Evolutionary conservation across 139 green algal species (phyloP), one percentile per base, ranked within the genome.

Genomic region (Coelastrella sp.): DNA sequence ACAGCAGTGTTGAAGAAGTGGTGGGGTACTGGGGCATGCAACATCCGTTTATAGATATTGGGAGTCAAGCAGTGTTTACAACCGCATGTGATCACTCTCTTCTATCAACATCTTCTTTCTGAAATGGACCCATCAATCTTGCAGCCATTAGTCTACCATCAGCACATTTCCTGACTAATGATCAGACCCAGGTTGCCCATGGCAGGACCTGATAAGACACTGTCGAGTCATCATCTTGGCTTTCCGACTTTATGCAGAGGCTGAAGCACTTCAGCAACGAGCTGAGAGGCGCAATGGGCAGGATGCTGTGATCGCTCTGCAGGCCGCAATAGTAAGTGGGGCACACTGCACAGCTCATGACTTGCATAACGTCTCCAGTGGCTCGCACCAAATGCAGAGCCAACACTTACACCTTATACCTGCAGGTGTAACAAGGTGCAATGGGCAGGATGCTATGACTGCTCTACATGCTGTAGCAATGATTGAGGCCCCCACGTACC

Each of bases 251-350:
- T 10, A 80, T 83, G 76, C 94, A 96, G 94, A 95, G 7, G 95
- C 95, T 7, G 94, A 97, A 70, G 84, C 65, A 6, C 81, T 97
- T 35, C 95, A 97, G 84, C 94, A 97, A 84, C 85, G 91, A 10
- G 95, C 93, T 19, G 95, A 97, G 90, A 79, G 95, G 8, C 87
- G 35, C 87, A 78, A 91, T 20, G 94, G 94, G 0, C 12, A 19
- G 0, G 93, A 96, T 9, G 95, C 95, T 11, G 57, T 93, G 0
- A n/a, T 65, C 0, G 84, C 90, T 11, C 95, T 92, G 49, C 60
- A 93, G 60, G 86, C 92, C 60, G 92, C 93, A 19, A 90, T 85
- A 65, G 95, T 90, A 60, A 90, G 85, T 89, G 78, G 24, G n/a
- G 57, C 74, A 81, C 12, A 70, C 12, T 70, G 6, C 11, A 70